Evolutionary conservation across 495 filamentous ascomycete species (phyloP).

Genomic region (Penicillium mononematosum): DNA sequence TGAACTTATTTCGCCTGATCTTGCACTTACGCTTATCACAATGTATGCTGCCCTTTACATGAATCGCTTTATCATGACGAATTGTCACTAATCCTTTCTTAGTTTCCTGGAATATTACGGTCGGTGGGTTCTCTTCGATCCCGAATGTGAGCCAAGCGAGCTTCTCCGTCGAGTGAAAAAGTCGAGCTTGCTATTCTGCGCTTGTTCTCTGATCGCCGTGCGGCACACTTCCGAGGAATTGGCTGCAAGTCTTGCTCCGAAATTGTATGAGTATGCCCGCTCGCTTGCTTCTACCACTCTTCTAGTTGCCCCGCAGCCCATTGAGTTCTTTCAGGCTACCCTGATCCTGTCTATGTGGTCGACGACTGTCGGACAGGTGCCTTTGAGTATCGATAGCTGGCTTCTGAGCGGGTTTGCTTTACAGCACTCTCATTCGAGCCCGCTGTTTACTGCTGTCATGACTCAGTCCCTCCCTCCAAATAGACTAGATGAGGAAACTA

Average conservation of each 20-base stretch:
- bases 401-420: constrained; percentile 47
- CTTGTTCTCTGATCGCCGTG: constrained; percentile 45
- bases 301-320: constrained; percentile 37
- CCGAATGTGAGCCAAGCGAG: constrained; percentile 21
- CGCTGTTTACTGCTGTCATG: constrained; percentile 31
- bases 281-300: constrained; percentile 34
- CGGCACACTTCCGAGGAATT: constrained; percentile 43
- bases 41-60: constrained; percentile 22
- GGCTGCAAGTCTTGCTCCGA: constrained; percentile 36
- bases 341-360: constrained; percentile 49
- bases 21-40: constrained; percentile 23
- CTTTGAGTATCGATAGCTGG: constrained; percentile 49
- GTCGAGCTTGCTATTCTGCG: constrained; percentile 42
- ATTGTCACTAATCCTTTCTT: neutral
- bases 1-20: constrained; percentile 23
- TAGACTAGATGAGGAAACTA: constrained; percentile 12
- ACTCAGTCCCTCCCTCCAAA: constrained; percentile 16
- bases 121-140: constrained; percentile 42
- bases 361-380: constrained; percentile 48
- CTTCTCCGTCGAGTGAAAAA: constrained; percentile 32
- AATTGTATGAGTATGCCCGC: constrained; percentile 40
- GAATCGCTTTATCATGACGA: neutral
- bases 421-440: constrained; percentile 42
- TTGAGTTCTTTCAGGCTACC: constrained; percentile 47
- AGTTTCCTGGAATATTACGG: constrained; percentile 39